Evolutionary conservation across 768 basidiomycete genomes (phyloP).

Genomic region (Pulveroboletus sp.): DNA sequence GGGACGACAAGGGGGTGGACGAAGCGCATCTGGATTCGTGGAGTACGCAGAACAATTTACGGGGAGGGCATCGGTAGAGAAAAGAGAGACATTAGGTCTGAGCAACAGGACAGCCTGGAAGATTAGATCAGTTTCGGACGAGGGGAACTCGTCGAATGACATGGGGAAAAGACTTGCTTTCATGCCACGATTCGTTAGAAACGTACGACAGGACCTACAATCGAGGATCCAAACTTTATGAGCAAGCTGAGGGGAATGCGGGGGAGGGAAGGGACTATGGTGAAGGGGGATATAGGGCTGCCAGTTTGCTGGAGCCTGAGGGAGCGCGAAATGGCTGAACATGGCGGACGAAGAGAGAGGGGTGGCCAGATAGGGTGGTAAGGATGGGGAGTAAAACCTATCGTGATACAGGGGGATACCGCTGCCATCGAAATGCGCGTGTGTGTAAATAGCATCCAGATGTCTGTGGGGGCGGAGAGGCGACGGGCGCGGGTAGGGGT

Average conservation of each 20-base stretch:
- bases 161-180: conserved; percentile 44
- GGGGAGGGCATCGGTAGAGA: conserved; percentile 77
- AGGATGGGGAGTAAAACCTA: conserved; percentile 10
- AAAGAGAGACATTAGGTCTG: conserved; percentile 75
- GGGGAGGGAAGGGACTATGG: conserved; percentile 40
- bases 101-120: conserved; percentile 76
- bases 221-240: conserved; percentile 82
- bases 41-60: conserved; percentile 69
- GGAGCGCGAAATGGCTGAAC: conserved; percentile 26
- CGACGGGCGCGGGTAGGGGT: conserved; percentile 22
- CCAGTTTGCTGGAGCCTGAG: conserved; percentile 23
- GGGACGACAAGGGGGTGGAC: conserved; percentile 36
- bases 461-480: conserved; percentile 16
- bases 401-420: conserved; percentile 11
- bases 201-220: conserved; percentile 67
- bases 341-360: conserved; percentile 18
- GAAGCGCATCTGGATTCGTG: conserved; percentile 41
- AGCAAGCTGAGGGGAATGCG: conserved; percentile 36
- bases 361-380: conserved; percentile 9
- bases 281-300: conserved; percentile 34
- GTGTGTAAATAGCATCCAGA: conserved; percentile 14
- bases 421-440: conserved; percentile 25
- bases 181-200: conserved; percentile 83
- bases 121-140: conserved; percentile 2
- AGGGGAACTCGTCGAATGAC: neutral